phyloP scores from a whole-genome alignment of 1,284 basidiomycete genomes.

The Trametes polyzona region DNA sequence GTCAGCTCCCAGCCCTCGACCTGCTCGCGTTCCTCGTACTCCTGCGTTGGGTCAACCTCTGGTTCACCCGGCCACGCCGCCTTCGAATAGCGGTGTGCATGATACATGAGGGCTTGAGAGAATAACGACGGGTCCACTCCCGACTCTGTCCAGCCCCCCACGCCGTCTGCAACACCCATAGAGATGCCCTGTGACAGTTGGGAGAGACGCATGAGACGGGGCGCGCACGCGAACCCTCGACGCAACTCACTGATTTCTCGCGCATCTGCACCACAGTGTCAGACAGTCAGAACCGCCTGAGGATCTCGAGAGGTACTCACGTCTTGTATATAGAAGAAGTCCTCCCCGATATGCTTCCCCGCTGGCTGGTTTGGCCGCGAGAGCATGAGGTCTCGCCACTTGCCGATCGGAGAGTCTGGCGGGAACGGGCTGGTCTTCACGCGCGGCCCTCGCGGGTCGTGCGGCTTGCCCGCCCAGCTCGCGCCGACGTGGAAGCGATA shows the following conservation, averaged over 20 bases:
- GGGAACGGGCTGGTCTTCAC: conserved; percentile 56
- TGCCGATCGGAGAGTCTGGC: conserved; percentile 63
- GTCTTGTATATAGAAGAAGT: conserved; percentile 80
- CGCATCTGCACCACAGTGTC: conserved; percentile 58
- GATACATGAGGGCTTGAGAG: conserved; percentile 70
- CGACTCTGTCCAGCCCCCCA: conserved; percentile 73
- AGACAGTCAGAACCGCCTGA: neutral
- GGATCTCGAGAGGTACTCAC: conserved; percentile 43
- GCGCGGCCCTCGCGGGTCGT: conserved; percentile 44
- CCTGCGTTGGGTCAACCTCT: conserved; percentile 56
- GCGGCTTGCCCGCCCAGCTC: conserved; percentile 80
- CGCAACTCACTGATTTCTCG: conserved; percentile 68
- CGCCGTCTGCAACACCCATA: conserved; percentile 73
- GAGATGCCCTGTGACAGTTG: conserved; percentile 62
- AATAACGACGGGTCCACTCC: conserved; percentile 85
- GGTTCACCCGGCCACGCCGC: conserved; percentile 76
- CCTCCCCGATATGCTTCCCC: conserved; percentile 67
- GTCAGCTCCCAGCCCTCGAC: conserved; percentile 74
- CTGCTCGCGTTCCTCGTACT: conserved; percentile 48
- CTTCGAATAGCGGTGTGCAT: conserved; percentile 69
- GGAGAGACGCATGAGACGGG: conserved; percentile 22
- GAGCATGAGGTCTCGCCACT: conserved; percentile 72
- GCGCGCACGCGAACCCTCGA: neutral
- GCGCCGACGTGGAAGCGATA: conserved; percentile 54
- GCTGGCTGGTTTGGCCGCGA: conserved; percentile 46